Conservation (phyloP, 129 eudicot species). For the Saposhnikovia divaricata region DNA sequence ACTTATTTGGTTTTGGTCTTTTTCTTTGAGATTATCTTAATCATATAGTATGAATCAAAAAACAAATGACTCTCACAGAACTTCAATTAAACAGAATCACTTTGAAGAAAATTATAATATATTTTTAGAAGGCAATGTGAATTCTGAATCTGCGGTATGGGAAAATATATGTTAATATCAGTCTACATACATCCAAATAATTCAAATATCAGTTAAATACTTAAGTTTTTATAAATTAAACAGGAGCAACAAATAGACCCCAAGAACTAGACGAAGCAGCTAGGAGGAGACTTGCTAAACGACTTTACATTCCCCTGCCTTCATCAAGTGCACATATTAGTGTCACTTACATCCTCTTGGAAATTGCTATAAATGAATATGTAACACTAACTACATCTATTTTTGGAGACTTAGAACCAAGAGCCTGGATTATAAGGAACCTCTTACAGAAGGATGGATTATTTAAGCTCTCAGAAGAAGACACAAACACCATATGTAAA, state of each 20-base stretch:
- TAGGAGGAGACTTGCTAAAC: slow-evolving; percentile 89
- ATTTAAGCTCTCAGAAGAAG: slow-evolving; percentile 68
- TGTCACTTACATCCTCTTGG: neutral
- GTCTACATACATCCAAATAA: neutral
- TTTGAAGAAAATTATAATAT: neutral
- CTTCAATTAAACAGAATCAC: neutral
- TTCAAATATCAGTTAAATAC: neutral
- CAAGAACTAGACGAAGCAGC: slow-evolving; percentile 99
- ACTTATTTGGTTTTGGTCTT: neutral
- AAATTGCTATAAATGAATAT: neutral
- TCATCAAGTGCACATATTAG: slow-evolving; percentile 54
- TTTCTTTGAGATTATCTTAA: neutral
- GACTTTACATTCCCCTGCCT: slow-evolving; percentile 96
- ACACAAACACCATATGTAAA: slow-evolving; percentile 55
- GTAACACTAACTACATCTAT: slow-evolving; percentile 10
- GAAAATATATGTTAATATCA: neutral
- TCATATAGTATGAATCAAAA: neutral
- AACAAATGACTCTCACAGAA: neutral
- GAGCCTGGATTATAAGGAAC: slow-evolving; percentile 76
- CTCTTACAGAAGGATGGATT: slow-evolving; percentile 80
- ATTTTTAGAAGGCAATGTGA: neutral
- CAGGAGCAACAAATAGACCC: slow-evolving; percentile 99
- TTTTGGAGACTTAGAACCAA: slow-evolving; percentile 50
- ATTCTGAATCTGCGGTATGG: neutral
- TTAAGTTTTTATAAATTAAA: neutral